Percentiles rank a stretch among this genome's conserved stretches.
phyloP scores from a whole-genome alignment of 805 yeast genomes.

The Soucietia sequanensis region DNA sequence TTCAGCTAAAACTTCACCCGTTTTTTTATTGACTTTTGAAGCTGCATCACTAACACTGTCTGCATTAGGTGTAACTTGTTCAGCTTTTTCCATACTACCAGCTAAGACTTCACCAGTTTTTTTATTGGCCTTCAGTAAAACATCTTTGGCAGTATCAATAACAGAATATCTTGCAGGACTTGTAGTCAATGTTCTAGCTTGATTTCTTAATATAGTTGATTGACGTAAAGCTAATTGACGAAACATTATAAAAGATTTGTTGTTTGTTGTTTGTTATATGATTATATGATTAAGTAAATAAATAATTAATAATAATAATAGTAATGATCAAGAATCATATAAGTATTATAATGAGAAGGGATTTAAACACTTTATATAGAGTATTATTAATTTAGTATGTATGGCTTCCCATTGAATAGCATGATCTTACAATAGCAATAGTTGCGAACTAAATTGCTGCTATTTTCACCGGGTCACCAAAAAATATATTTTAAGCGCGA shows the following conservation, averaged over 20 bases:
- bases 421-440: no score
- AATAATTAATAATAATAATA: no score
- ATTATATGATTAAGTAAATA: no score
- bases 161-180: constrained; percentile 17
- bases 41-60: constrained; percentile 22
- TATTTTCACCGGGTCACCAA: no score
- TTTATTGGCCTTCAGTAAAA: constrained; percentile 27
- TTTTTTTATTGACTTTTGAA: constrained; percentile 24
- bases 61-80: constrained; percentile 17
- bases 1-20: constrained; percentile 32
- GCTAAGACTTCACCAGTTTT: constrained; percentile 43
- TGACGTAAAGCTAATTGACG: constrained; percentile 6
- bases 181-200: not conserved
- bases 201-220: constrained; percentile 2
- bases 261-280: no score
- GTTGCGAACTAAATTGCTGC: no score
- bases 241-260: constrained; percentile 3
- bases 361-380: no score
- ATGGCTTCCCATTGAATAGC: no score
- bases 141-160: constrained; percentile 36
- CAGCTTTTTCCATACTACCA: constrained; percentile 39
- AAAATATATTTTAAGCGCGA: no score
- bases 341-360: no score
- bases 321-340: no score
- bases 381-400: no score